A percentile compares a stretch with the other conserved stretches of the same genome.
phyloP scores from a whole-genome alignment of 1,284 basidiomycete species.

The Heterobasidion irregulare region DNA sequence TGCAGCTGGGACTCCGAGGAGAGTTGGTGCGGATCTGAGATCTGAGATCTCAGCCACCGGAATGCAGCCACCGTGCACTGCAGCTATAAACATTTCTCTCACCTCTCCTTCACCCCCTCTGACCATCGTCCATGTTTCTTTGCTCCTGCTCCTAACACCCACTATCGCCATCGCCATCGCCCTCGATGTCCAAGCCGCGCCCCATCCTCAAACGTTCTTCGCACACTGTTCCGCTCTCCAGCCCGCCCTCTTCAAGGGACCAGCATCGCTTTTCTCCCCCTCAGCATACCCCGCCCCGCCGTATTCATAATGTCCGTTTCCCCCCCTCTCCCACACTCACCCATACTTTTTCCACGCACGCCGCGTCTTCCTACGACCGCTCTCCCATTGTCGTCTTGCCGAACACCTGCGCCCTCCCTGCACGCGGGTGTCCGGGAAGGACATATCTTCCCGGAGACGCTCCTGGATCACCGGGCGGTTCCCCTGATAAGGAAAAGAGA shows the following conservation, averaged over 20 bases:
- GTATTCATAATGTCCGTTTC: conserved; percentile 36
- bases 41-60: too few relatives aligned
- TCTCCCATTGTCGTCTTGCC: conserved; percentile 61
- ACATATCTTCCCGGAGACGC: conserved; percentile 33
- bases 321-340: conserved; percentile 49
- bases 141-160: neutral
- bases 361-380: conserved; percentile 54
- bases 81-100: neutral
- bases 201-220: conserved; percentile 33
- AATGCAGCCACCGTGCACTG: too few relatives aligned
- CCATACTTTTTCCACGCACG: conserved; percentile 46
- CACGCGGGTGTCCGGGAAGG: conserved; percentile 60
- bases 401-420: conserved; percentile 60
- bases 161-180: neutral
- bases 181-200: conserved; percentile 24
- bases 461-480: too few relatives aligned
- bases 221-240: conserved; percentile 8
- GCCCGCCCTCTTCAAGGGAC: neutral
- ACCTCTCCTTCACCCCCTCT: neutral
- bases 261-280: conserved; percentile 10
- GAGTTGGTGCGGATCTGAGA: too few relatives aligned
- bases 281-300: conserved; percentile 16
- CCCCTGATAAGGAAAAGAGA: too few relatives aligned
- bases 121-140: neutral
- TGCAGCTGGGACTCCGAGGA: too few relatives aligned